Conservation (phyloP, 2,329 filamentous ascomycete species). For the Talaromyces sp. region DNA sequence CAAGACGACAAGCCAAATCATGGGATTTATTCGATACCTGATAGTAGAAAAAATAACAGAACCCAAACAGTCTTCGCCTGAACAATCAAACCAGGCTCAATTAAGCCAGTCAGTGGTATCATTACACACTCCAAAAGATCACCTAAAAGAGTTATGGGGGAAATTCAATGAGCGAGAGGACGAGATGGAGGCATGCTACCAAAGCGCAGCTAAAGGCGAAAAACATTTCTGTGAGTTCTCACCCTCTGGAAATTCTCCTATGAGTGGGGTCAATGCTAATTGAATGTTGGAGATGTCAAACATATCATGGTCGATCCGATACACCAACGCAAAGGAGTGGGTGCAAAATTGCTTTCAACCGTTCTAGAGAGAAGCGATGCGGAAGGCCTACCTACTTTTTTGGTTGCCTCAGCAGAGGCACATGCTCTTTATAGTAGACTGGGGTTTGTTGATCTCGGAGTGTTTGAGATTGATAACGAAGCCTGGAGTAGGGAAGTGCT, state of each 20-base stretch:
- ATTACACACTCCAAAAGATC: neutral
- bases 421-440: neutral
- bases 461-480: slow-evolving; percentile 7
- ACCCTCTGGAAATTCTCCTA: neutral
- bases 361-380: slow-evolving; percentile 6
- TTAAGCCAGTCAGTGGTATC: neutral
- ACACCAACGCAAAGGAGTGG: slow-evolving; percentile 8
- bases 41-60: neutral
- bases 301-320: slow-evolving; percentile 5
- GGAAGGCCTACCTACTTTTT: neutral
- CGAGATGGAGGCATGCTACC: slow-evolving; percentile 8
- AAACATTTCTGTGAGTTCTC: slow-evolving; percentile 1
- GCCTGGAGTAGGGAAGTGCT: slow-evolving; percentile 1
- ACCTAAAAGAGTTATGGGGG: neutral
- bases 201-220: neutral
- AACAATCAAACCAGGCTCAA: neutral
- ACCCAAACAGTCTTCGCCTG: neutral
- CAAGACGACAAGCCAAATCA: neutral
- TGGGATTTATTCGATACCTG: slow-evolving; percentile 4
- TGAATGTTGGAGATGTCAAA: neutral
- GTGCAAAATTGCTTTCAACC: neutral
- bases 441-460: slow-evolving; percentile 2
- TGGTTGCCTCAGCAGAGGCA: slow-evolving; percentile 3
- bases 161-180: slow-evolving; percentile 3
- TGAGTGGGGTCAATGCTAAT: neutral